Evolutionary conservation across 495 filamentous ascomycete genomes (phyloP).

Genomic region (Aspergillus steynii): DNA sequence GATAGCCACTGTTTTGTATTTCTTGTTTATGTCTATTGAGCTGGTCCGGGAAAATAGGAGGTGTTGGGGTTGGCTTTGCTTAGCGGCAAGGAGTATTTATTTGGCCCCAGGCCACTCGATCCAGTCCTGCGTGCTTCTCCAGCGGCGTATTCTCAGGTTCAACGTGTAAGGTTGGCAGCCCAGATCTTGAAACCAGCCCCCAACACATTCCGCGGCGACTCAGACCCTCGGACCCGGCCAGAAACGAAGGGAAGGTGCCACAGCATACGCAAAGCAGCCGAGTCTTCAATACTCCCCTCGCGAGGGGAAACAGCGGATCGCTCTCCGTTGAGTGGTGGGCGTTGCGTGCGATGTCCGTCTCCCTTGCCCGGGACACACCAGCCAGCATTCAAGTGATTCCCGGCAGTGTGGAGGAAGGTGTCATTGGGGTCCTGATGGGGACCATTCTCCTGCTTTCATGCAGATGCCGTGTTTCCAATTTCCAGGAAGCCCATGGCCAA

Average conservation of each 20-base stretch:
- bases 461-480: conserved; percentile 25
- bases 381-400: not conserved
- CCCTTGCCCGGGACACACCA: too few species aligned
- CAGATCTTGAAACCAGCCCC: not conserved
- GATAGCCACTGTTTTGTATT: conserved; percentile 27
- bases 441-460: not conserved
- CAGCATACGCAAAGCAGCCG: not conserved
- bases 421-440: not conserved
- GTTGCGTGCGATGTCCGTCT: not conserved
- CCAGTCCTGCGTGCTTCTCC: conserved; percentile 8
- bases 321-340: too few species aligned
- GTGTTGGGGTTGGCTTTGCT: conserved; percentile 27
- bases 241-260: not conserved
- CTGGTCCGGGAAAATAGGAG: conserved; percentile 20
- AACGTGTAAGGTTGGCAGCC: conserved; percentile 20
- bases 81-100: conserved; percentile 7
- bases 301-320: not conserved
- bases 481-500: conserved; percentile 43
- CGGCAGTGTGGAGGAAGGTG: not conserved
- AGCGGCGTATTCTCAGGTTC: conserved; percentile 16
- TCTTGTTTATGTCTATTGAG: not conserved
- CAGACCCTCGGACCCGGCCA: not conserved
- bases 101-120: conserved; percentile 11
- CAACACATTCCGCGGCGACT: not conserved
- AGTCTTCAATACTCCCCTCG: not conserved